These are phyloP conservation scores for Phaeophleospora eucalypticola DNA, from an alignment of 2,329 filamentous ascomycete genomes.

Conservation along the genomic window DNA sequence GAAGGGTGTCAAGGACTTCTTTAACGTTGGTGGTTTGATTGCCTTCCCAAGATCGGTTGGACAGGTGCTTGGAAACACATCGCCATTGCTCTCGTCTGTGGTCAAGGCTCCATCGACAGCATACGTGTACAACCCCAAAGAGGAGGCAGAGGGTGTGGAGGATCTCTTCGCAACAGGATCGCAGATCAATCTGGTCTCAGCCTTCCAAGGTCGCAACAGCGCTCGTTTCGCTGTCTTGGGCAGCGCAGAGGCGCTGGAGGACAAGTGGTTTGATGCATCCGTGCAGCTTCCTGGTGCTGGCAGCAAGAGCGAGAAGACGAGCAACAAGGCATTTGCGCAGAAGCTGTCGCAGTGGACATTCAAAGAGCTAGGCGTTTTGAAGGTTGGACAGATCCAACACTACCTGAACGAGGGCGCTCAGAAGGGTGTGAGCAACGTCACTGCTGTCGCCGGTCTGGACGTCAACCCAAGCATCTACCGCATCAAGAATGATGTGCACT, in stretches of 20 bases:
- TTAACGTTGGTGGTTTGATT: slow-evolving; percentile 64
- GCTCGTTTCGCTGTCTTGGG: slow-evolving; percentile 84
- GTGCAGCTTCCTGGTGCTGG: slow-evolving; percentile 54
- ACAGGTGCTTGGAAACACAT: slow-evolving; percentile 72
- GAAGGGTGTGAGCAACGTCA: slow-evolving; percentile 34
- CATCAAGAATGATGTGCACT: slow-evolving; percentile 91
- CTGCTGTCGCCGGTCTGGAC: slow-evolving; percentile 40
- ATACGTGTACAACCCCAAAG: slow-evolving; percentile 92
- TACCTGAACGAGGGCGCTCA: slow-evolving; percentile 55
- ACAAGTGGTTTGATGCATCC: slow-evolving; percentile 82
- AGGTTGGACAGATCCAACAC: slow-evolving; percentile 79
- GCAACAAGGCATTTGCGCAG: slow-evolving; percentile 81
- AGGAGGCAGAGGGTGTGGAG: slow-evolving; percentile 66
- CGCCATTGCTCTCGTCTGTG: slow-evolving; percentile 74
- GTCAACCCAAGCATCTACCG: slow-evolving; percentile 85
- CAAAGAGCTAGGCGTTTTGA: slow-evolving; percentile 85
- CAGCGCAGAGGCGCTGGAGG: slow-evolving; percentile 78
- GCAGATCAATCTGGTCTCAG: slow-evolving; percentile 78
- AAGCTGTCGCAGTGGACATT: slow-evolving; percentile 92
- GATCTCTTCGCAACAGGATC: slow-evolving; percentile 80
- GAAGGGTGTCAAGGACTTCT: slow-evolving; percentile 71
- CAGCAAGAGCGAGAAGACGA: slow-evolving; percentile 59
- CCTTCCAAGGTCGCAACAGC: slow-evolving; percentile 87
- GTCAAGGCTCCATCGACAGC: slow-evolving; percentile 77
- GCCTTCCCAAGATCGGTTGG: slow-evolving; percentile 80